phyloP scores from a whole-genome alignment of 306 rosid genomes.

The Medicago ruthenica region DNA sequence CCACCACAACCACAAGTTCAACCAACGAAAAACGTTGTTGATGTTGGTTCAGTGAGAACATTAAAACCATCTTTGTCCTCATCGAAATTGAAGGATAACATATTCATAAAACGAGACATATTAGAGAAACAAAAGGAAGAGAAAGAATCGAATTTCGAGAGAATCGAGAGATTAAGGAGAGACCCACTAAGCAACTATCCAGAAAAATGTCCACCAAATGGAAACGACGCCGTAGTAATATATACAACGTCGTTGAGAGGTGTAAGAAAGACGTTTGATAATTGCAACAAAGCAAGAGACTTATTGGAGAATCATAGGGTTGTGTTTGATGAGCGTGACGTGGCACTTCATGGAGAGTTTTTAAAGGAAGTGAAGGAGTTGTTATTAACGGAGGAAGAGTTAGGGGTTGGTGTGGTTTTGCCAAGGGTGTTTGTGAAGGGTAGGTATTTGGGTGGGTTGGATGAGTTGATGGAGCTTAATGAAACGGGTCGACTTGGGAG shows the following conservation, averaged over 20 bases:
- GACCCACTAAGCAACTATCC: conserved; percentile 69
- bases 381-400: neutral
- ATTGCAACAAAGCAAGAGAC: conserved; percentile 64
- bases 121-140: conserved; percentile 73
- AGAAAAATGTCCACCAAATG: conserved; percentile 81
- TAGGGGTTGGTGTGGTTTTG: conserved; percentile 33
- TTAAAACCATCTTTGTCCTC: neutral
- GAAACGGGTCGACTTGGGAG: conserved; percentile 68
- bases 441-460: conserved; percentile 78
- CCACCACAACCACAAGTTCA: neutral
- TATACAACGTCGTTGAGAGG: conserved; percentile 93
- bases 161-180: conserved; percentile 35
- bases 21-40: neutral
- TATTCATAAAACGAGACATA: conserved; percentile 71
- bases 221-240: conserved; percentile 67
- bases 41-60: neutral
- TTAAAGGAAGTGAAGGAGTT: conserved; percentile 67
- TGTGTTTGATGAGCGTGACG: conserved; percentile 88
- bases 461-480: conserved; percentile 63
- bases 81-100: conserved; percentile 60
- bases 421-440: conserved; percentile 89
- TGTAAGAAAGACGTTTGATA: conserved; percentile 77
- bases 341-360: conserved; percentile 76
- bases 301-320: conserved; percentile 66
- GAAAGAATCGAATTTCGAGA: conserved; percentile 44